Percentiles rank a stretch among this genome's conserved stretches.
Conservation (phyloP, 2,329 filamentous ascomycete species). For the Cladosporium velox region DNA sequence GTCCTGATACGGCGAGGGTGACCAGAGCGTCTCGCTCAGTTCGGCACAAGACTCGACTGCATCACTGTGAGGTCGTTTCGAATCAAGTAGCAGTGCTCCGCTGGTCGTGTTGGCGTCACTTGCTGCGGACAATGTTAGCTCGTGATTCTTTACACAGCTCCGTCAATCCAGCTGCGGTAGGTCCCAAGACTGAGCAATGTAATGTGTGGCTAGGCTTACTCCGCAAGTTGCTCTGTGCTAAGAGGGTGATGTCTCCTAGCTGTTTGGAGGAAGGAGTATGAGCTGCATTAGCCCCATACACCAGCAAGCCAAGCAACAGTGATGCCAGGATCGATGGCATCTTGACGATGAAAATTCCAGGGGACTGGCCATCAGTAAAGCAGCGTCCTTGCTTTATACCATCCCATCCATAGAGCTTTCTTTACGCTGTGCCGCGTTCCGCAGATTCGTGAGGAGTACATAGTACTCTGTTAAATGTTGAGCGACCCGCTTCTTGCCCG, state of each 20-base stretch:
- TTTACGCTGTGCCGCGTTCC: not conserved
- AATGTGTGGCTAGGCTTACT: not conserved
- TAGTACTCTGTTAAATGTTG: not conserved
- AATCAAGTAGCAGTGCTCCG: not conserved
- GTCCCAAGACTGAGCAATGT: not conserved
- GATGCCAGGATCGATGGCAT: not conserved
- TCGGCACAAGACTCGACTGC: not conserved
- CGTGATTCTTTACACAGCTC: too few species aligned
- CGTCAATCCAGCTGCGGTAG: not conserved
- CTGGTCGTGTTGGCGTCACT: not conserved
- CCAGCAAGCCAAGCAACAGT: not conserved
- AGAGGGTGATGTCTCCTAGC: not conserved
- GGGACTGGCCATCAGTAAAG: not conserved
- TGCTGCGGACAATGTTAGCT: not conserved
- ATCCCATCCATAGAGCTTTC: not conserved
- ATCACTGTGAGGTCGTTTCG: not conserved
- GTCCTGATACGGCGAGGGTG: not conserved
- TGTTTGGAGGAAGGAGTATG: not conserved
- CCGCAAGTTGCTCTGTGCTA: not conserved
- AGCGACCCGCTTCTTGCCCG: not conserved
- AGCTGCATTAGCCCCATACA: not conserved
- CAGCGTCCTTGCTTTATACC: not conserved
- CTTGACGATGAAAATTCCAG: not conserved
- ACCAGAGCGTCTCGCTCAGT: not conserved
- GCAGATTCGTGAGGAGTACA: not conserved